Evolutionary conservation across 2,329 filamentous ascomycete genomes (phyloP).

Genomic region (Colletotrichum spinosum): DNA sequence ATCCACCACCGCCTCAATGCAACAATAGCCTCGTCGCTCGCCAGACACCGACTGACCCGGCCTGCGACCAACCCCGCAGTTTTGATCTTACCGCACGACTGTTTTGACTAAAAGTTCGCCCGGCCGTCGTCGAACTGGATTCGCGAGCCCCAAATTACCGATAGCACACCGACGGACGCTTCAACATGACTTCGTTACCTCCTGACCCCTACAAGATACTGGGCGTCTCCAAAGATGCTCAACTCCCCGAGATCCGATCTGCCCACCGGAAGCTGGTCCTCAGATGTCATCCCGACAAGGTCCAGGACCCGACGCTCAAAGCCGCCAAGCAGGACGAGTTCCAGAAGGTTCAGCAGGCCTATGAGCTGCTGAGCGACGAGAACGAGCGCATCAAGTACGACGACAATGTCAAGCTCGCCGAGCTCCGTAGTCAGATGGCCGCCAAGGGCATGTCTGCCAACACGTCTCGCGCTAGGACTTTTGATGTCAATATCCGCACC

Average conservation of each 20-base stretch:
- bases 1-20: slow-evolving; percentile 36
- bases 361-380: slow-evolving; percentile 88
- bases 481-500: slow-evolving; percentile 58
- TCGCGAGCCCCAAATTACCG: slow-evolving; percentile 29
- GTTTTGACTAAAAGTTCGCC: slow-evolving; percentile 8
- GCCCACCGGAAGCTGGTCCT: slow-evolving; percentile 89
- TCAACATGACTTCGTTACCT: slow-evolving; percentile 62
- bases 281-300: slow-evolving; percentile 92
- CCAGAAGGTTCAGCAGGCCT: slow-evolving; percentile 91
- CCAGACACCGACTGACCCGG: slow-evolving; percentile 26
- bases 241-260: slow-evolving; percentile 77
- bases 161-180: slow-evolving; percentile 14
- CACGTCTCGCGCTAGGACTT: slow-evolving; percentile 54
- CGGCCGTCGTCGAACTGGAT: slow-evolving; percentile 33
- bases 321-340: slow-evolving; percentile 87
- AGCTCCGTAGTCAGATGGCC: slow-evolving; percentile 67
- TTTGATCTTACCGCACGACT: slow-evolving; percentile 10
- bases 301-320: slow-evolving; percentile 82
- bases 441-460: slow-evolving; percentile 54
- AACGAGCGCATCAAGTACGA: slow-evolving; percentile 81
- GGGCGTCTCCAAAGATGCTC: slow-evolving; percentile 78
- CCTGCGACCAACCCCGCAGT: slow-evolving; percentile 26
- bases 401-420: slow-evolving; percentile 75
- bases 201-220: slow-evolving; percentile 85
- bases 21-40: slow-evolving; percentile 34